A percentile compares a stretch with the other conserved stretches of the same genome.
These are phyloP conservation scores for Sarocladiaceae sp. DNA, from an alignment of 2,329 filamentous ascomycete genomes.

Conservation along the genomic window DNA sequence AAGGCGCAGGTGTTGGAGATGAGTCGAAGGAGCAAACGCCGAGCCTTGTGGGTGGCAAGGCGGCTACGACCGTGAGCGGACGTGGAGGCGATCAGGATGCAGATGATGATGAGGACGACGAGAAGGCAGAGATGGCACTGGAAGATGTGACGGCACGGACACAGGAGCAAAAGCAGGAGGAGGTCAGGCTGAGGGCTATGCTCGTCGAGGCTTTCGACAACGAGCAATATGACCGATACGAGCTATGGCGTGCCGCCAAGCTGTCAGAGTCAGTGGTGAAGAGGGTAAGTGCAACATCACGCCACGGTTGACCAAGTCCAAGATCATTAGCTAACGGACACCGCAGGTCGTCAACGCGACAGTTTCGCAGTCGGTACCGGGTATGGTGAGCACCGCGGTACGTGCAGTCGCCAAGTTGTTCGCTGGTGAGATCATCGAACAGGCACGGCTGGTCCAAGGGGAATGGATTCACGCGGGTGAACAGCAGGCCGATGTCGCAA, in stretches of 20 bases:
- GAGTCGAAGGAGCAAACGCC: slow-evolving; percentile 35
- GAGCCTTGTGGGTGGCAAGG: slow-evolving; percentile 34
- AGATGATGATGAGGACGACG: slow-evolving; percentile 52
- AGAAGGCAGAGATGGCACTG: slow-evolving; percentile 48
- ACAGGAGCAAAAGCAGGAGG: slow-evolving; percentile 61
- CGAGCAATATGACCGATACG: slow-evolving; percentile 65
- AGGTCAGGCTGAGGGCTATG: slow-evolving; percentile 50
- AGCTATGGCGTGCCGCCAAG: slow-evolving; percentile 63
- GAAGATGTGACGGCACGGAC: slow-evolving; percentile 55
- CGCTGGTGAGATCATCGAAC: slow-evolving; percentile 68
- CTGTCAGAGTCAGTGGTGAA: slow-evolving; percentile 63
- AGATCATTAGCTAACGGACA: background rate
- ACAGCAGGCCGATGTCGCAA: slow-evolving; percentile 47
- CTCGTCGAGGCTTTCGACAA: slow-evolving; percentile 58
- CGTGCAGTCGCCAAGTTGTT: slow-evolving; percentile 72
- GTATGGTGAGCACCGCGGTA: slow-evolving; percentile 68
- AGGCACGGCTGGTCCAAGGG: slow-evolving; percentile 61
- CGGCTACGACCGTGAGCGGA: slow-evolving; percentile 38
- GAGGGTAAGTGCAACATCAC: slow-evolving; percentile 44
- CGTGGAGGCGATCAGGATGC: slow-evolving; percentile 38
- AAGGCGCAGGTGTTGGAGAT: slow-evolving; percentile 26
- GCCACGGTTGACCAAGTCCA: background rate
- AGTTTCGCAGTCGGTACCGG: slow-evolving; percentile 70
- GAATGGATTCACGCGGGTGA: slow-evolving; percentile 62
- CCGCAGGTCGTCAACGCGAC: slow-evolving; percentile 68